Percentiles rank a stretch among this genome's conserved stretches.
phyloP scores from a whole-genome alignment of 345 rosid species.

The Bruguiera parviflora region DNA sequence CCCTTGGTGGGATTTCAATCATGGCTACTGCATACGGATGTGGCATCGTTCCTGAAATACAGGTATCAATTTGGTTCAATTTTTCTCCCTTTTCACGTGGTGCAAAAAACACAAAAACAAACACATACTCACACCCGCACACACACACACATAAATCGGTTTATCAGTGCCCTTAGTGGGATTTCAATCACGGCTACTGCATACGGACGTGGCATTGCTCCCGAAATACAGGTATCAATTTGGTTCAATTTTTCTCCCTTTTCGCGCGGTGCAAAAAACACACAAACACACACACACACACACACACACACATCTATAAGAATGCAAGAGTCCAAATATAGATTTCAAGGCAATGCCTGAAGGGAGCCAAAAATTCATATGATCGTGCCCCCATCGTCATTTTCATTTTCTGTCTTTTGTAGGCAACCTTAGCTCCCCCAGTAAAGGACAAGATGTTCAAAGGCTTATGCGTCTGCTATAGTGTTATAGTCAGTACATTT shows the following conservation, averaged over 20 bases:
- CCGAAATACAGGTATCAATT: conserved; percentile 55
- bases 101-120: no score
- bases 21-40: conserved; percentile 47
- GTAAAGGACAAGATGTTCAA: conserved; percentile 64
- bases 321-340: no score
- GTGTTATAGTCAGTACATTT: conserved; percentile 33
- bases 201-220: conserved; percentile 53
- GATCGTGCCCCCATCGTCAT: not conserved
- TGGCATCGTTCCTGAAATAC: conserved; percentile 67
- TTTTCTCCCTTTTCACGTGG: no score
- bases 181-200: conserved; percentile 49
- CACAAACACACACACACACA: no score
- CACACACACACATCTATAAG: no score
- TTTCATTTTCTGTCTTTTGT: not conserved
- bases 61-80: conserved; percentile 24
- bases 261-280: no score
- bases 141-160: no score
- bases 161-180: conserved; percentile 44
- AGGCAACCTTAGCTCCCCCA: conserved; percentile 58
- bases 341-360: no score
- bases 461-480: conserved; percentile 49
- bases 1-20: conserved; percentile 48
- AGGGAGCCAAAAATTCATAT: no score
- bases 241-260: not conserved
- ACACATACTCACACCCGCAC: no score